A percentile compares a stretch with the other conserved stretches of the same genome.
Evolutionary conservation across 371 early-diverging fungal genomes (phyloP).

Genomic region (Lichtheimia ornata): DNA sequence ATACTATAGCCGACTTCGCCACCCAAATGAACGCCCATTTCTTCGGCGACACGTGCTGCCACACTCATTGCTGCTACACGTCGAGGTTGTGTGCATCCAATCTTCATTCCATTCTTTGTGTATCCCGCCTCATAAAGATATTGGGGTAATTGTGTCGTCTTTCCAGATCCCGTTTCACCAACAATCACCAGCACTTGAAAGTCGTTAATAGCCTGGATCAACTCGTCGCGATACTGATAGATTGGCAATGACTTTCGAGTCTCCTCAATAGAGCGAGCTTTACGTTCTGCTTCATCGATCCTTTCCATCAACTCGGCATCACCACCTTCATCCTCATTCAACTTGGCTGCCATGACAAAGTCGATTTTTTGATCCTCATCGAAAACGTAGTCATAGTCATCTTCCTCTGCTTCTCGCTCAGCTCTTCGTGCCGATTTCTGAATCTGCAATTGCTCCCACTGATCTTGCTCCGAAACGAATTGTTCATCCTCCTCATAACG

Average conservation of each 20-base stretch:
- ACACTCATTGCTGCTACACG: constrained; percentile 99
- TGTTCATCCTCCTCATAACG: constrained; percentile 85
- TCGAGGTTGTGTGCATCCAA: constrained; percentile 99
- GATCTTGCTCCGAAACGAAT: constrained; percentile 90
- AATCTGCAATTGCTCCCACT: constrained; percentile 91
- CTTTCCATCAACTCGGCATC: constrained; percentile 61
- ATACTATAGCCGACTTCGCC: constrained; percentile 97
- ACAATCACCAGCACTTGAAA: constrained; percentile 91
- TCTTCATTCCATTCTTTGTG: constrained; percentile 82
- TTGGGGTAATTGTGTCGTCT: constrained; percentile 99
- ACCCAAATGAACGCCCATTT: constrained; percentile 93
- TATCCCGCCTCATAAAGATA: constrained; percentile 96
- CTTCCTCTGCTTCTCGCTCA: constrained; percentile 38
- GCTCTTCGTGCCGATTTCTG: constrained; percentile 61
- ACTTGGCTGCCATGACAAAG: constrained; percentile 81
- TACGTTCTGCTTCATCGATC: constrained; percentile 72
- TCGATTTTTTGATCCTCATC: constrained; percentile 92
- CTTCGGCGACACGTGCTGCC: constrained; percentile 95
- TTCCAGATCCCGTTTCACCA: constrained; percentile 99
- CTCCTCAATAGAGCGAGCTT: constrained; percentile 79
- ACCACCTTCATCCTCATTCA: constrained; percentile 58
- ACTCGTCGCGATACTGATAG: constrained; percentile 77
- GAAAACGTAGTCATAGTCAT: constrained; percentile 92
- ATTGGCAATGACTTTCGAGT: constrained; percentile 93
- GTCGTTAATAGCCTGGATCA: constrained; percentile 85